These are phyloP conservation scores for Monosporozyma siamensis DNA, from an alignment of 805 yeast species.

Conservation along the genomic window DNA sequence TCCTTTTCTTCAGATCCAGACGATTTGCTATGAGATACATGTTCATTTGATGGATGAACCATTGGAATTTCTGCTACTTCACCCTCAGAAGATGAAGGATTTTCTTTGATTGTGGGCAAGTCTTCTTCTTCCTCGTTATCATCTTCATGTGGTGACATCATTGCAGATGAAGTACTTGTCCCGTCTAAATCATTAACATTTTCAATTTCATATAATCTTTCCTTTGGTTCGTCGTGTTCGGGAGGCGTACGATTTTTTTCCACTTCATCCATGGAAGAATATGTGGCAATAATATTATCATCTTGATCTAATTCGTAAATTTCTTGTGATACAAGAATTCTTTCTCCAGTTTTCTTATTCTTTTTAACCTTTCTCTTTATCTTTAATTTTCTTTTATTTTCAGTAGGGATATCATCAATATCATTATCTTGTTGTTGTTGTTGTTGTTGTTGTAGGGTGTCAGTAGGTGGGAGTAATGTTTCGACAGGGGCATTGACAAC, in stretches of 20 bases:
- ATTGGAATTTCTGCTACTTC: slow-evolving; percentile 1
- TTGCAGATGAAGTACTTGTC: neutral
- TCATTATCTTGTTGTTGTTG: neutral
- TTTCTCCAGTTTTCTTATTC: slow-evolving; percentile 36
- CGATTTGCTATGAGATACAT: neutral
- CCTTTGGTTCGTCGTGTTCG: neutral
- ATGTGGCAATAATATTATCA: slow-evolving; percentile 5
- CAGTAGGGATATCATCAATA: neutral
- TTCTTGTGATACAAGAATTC: slow-evolving; percentile 28
- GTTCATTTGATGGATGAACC: too few species aligned
- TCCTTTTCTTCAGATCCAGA: neutral
- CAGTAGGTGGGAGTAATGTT: neutral
- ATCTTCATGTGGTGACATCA: neutral
- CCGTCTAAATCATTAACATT: neutral
- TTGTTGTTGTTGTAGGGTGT: too few species aligned
- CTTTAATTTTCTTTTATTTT: slow-evolving; percentile 21
- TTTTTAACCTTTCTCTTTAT: slow-evolving; percentile 33
- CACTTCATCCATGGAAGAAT: slow-evolving; percentile 5
- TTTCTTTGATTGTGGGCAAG: neutral
- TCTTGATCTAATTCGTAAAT: slow-evolving; percentile 14
- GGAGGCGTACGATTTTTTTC: neutral
- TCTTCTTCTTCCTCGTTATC: neutral
- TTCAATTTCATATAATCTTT: slow-evolving; percentile 1
- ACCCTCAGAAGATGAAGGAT: neutral
- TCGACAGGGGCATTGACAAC: neutral